These are phyloP conservation scores for Oryza brachyantha DNA, from an alignment of 176 grass and related monocot species.

Conservation along the genomic window DNA sequence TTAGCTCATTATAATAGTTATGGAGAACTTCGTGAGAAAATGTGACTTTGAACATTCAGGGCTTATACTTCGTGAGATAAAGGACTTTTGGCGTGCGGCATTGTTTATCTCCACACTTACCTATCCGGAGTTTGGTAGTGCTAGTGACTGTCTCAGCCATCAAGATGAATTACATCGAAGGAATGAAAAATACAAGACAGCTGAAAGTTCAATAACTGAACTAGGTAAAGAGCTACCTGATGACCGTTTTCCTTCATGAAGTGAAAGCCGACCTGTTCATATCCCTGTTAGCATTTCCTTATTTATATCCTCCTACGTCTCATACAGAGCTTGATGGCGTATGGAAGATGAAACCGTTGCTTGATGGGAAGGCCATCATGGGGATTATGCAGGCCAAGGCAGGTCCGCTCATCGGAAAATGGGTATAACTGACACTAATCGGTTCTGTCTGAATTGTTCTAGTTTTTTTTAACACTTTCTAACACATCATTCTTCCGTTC, in stretches of 20 bases:
- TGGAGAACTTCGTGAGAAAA: too few relatives aligned
- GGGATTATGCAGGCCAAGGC: slow-evolving; percentile 75
- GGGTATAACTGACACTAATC: slow-evolving; percentile 50
- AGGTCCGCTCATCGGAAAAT: slow-evolving; percentile 74
- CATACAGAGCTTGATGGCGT: slow-evolving; percentile 67
- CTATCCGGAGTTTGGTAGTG: slow-evolving; percentile 29
- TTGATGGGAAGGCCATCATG: slow-evolving; percentile 91
- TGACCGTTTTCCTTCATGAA: not conserved
- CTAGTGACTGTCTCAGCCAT: slow-evolving; percentile 20
- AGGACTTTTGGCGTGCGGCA: slow-evolving; percentile 79
- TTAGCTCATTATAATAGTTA: slow-evolving; percentile 9
- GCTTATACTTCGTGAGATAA: slow-evolving; percentile 84
- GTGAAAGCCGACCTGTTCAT: not conserved
- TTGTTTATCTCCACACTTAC: slow-evolving; percentile 58
- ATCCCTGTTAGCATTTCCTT: not conserved
- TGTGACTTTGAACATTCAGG: slow-evolving; percentile 44
- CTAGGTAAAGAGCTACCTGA: slow-evolving; percentile 45
- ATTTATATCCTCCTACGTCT: not conserved
- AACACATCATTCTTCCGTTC: not conserved
- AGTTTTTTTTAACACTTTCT: not conserved
- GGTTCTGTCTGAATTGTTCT: not conserved
- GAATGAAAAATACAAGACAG: slow-evolving; percentile 50
- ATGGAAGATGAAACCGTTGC: slow-evolving; percentile 78
- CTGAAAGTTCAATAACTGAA: slow-evolving; percentile 52
- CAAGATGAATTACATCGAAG: slow-evolving; percentile 45